Base-by-base conservation (phyloP, 331 rosid species). In the Malus hybrid region DNA sequence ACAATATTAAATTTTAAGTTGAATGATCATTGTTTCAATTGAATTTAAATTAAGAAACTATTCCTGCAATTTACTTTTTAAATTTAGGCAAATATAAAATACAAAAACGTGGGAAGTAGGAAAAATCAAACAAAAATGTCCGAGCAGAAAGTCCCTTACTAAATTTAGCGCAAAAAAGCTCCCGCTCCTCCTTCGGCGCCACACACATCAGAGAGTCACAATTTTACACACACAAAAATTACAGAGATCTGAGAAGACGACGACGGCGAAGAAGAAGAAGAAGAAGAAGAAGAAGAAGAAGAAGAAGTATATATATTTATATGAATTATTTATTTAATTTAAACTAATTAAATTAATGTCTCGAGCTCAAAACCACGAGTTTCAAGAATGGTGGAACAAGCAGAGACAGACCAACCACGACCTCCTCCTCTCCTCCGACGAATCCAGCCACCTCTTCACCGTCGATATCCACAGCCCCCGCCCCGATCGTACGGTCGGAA, bases 371-470 rank as follows among this genome's bases (percentile, higher is more conserved):
- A 94, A 94, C 84, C 80, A 83, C 34, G 99, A 94, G 88, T 94
- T 94, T 80, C 99, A 92, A 75, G 95, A 94, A 92, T 94, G 99
- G 99, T 94, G 99, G 99, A 94, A 94, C 88, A 84, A 90, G 78
- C 96, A 94, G 65, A 82, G 97, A 66, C 90, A 89, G 4, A 85
- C 32, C 52, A 69, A 77, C 68, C 75, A 78, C 36, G 91, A 83
- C 63, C 79, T 84, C 18, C 68, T 63, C 68, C 13, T 70, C 46
- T 39, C 46, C 42, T 64, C 83, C 34, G 79, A 81, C 13, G 66
- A 71, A 7, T 55, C 83, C 56, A 3, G 48, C 46, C 13, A 28
- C 6, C 75, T 85, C 28, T 63, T 85, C 63, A 12, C 89, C 71
- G 82, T 91, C 24, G 89, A 90, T 79, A 68, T 93, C 68, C 66